Evolutionary conservation across 345 rosid species (phyloP).

Genomic region (Luvunga scandens): DNA sequence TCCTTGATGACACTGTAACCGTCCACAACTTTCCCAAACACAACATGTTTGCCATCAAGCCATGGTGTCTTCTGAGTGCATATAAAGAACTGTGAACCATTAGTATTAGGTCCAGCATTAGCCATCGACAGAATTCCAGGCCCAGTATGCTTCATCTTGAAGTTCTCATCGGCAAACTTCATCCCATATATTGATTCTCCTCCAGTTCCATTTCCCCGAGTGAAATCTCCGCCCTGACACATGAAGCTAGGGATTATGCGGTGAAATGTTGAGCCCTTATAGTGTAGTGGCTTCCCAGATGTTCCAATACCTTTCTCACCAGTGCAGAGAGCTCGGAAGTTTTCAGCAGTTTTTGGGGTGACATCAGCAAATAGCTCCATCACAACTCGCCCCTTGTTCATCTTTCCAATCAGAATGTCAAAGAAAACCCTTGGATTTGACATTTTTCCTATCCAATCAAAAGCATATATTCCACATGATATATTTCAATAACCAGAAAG

Average conservation of each 20-base stretch:
- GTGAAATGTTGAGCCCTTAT: slow-evolving; percentile 81
- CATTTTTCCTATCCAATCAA: slow-evolving; percentile 30
- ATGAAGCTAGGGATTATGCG: slow-evolving; percentile 81
- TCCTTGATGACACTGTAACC: slow-evolving; percentile 65
- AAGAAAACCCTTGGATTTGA: slow-evolving; percentile 76
- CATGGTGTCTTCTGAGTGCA: slow-evolving; percentile 70
- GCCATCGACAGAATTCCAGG: slow-evolving; percentile 82
- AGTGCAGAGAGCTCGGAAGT: slow-evolving; percentile 74
- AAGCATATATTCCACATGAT: slow-evolving; percentile 11
- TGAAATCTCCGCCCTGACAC: slow-evolving; percentile 96
- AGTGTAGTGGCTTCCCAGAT: slow-evolving; percentile 60
- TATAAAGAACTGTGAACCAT: slow-evolving; percentile 90
- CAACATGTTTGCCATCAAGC: slow-evolving; percentile 91
- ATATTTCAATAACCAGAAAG: not conserved
- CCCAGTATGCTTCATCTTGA: slow-evolving; percentile 67
- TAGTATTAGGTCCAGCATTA: slow-evolving; percentile 69
- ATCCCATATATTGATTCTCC: slow-evolving; percentile 77
- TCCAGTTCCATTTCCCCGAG: slow-evolving; percentile 84
- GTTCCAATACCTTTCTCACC: slow-evolving; percentile 76
- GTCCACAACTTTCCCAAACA: slow-evolving; percentile 83
- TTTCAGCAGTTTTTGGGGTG: slow-evolving; percentile 73
- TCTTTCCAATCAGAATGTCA: slow-evolving; percentile 63
- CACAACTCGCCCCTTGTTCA: slow-evolving; percentile 61
- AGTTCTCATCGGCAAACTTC: slow-evolving; percentile 78
- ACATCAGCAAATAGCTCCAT: slow-evolving; percentile 81